A percentile compares a stretch with the other conserved stretches of the same genome.
Conservation (phyloP, 2,329 filamentous ascomycete genomes). For the Seiridium unicorne region DNA sequence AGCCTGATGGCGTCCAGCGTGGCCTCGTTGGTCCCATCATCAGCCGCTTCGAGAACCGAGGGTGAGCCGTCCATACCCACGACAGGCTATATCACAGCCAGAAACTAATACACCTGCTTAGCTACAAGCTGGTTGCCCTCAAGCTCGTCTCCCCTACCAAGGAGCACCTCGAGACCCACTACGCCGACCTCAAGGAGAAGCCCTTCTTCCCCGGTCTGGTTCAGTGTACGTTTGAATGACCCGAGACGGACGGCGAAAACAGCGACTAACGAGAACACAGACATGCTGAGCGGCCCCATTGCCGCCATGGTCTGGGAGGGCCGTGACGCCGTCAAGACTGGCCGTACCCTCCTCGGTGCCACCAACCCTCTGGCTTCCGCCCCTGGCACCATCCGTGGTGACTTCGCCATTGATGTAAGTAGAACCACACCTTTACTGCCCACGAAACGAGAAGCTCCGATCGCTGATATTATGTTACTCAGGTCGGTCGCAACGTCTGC, state of each 20-base stretch:
- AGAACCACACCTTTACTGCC: neutral
- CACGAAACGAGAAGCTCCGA: too few species aligned
- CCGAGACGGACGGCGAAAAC: neutral
- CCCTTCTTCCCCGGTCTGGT: constrained; percentile 96
- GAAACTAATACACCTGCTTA: constrained; percentile 27
- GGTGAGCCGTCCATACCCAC: constrained; percentile 50
- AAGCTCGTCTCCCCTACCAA: constrained; percentile 88
- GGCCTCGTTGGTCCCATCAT: constrained; percentile 98
- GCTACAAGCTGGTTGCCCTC: constrained; percentile 98
- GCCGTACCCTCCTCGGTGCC: constrained; percentile 93
- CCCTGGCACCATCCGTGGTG: constrained; percentile 94
- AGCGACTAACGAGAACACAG: constrained; percentile 43
- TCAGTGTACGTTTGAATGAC: constrained; percentile 63
- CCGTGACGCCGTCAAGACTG: constrained; percentile 97
- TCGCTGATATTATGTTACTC: neutral
- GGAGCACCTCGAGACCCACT: constrained; percentile 96
- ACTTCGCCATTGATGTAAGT: constrained; percentile 68
- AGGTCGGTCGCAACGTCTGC: constrained; percentile 95
- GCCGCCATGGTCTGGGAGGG: constrained; percentile 99
- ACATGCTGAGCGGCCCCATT: constrained; percentile 97
- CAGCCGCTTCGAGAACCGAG: constrained; percentile 95
- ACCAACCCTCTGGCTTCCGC: constrained; percentile 96
- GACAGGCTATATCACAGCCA: neutral
- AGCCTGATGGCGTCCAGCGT: constrained; percentile 98
- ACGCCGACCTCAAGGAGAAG: constrained; percentile 88